These are phyloP conservation scores for Termitomyces sp. DNA, from an alignment of 768 basidiomycete species.

Conservation along the genomic window DNA sequence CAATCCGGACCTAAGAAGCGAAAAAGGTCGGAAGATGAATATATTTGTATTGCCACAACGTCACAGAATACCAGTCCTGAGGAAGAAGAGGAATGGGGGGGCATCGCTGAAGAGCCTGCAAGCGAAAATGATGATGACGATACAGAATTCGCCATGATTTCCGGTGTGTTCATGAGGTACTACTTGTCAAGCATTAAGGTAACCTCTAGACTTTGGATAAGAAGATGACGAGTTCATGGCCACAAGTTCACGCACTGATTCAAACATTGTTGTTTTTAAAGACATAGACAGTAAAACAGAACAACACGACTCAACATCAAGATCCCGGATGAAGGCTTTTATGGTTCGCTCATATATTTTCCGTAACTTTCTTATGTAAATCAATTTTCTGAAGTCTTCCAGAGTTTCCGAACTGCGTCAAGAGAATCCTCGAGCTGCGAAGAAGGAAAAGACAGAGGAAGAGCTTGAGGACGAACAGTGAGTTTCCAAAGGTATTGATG, in stretches of 20 bases:
- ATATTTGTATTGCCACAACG: conserved; percentile 7
- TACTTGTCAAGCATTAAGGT: background rate
- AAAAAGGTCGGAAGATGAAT: conserved; percentile 16
- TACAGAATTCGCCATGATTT: conserved; percentile 11
- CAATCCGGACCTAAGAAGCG: conserved; percentile 13
- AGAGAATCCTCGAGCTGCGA: conserved; percentile 17
- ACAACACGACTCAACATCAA: conserved; percentile 20
- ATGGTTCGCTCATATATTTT: conserved; percentile 47
- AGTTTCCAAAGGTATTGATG: background rate
- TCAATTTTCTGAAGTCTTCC: conserved; percentile 53
- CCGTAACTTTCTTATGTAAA: background rate
- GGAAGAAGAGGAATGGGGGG: conserved; percentile 37
- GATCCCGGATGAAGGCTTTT: conserved; percentile 57
- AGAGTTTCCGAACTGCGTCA: conserved; percentile 59
- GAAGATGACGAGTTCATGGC: conserved; percentile 41
- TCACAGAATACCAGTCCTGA: conserved; percentile 13
- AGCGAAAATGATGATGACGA: background rate
- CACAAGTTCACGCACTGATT: conserved; percentile 20
- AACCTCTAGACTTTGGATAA: conserved; percentile 29
- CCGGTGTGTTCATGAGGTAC: background rate
- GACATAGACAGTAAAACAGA: conserved; percentile 17
- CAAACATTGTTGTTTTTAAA: conserved; percentile 55
- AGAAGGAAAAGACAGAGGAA: conserved; percentile 21
- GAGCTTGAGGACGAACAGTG: conserved; percentile 58
- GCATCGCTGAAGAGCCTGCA: conserved; percentile 19